Evolutionary conservation across 148 eudicot species (phyloP).

Genomic region (Camellia lanceoleosa): DNA sequence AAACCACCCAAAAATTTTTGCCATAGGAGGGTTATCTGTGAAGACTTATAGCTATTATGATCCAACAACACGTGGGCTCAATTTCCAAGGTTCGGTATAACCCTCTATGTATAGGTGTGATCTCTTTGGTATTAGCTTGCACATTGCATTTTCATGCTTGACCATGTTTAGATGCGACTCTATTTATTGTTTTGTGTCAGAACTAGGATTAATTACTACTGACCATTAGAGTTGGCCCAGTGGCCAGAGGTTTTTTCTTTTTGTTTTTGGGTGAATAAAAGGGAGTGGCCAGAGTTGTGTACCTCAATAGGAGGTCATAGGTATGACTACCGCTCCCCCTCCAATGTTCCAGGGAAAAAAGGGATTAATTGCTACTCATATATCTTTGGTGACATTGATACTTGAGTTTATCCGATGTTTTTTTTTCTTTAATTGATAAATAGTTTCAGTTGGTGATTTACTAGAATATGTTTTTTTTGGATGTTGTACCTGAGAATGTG

Average conservation of each 20-base stretch:
- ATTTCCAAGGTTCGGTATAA: slow-evolving; percentile 56
- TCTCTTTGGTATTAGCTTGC: neutral
- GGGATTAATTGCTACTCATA: neutral
- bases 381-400: neutral
- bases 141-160: neutral
- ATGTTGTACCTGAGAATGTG: neutral
- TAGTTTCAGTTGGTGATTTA: neutral
- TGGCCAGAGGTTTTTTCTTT: too few relatives aligned
- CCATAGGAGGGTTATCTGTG: slow-evolving; percentile 79
- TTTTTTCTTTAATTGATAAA: neutral
- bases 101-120: neutral
- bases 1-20: slow-evolving; percentile 82
- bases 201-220: neutral
- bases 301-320: too few relatives aligned
- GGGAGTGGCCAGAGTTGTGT: too few relatives aligned
- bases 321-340: too few relatives aligned
- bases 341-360: too few relatives aligned
- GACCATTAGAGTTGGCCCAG: too few relatives aligned
- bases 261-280: too few relatives aligned
- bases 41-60: slow-evolving; percentile 81
- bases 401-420: neutral
- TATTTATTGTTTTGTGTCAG: neutral
- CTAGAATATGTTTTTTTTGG: neutral
- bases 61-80: slow-evolving; percentile 86
- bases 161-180: neutral